Percentiles rank a stretch among this genome's conserved stretches.
These are phyloP conservation scores for Saprolegnia diclina DNA, from an alignment of 352 stramenopile species.

Conservation along the genomic window DNA sequence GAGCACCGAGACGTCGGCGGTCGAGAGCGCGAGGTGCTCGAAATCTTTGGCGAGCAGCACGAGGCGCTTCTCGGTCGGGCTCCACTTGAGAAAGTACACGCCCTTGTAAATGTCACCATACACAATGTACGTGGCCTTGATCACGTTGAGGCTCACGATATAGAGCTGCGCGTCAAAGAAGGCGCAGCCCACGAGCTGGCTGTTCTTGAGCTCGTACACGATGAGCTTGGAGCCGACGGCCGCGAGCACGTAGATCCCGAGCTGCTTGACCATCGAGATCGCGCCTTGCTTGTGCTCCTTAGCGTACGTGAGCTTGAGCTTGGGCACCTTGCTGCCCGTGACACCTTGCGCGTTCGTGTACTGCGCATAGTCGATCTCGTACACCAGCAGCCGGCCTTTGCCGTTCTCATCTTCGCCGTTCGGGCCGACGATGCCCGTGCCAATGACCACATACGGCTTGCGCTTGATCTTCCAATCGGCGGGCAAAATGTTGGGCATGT, in stretches of 20 bases:
- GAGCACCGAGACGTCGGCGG: conserved; percentile 79
- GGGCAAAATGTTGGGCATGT: conserved; percentile 55
- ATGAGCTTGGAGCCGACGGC: conserved; percentile 84
- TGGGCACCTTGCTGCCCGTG: conserved; percentile 74
- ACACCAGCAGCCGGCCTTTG: conserved; percentile 71
- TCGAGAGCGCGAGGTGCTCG: conserved; percentile 65
- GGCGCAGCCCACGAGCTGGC: conserved; percentile 76
- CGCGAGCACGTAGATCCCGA: conserved; percentile 77
- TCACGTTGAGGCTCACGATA: conserved; percentile 74
- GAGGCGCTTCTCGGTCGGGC: conserved; percentile 73
- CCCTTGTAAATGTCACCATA: conserved; percentile 87
- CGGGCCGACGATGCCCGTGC: conserved; percentile 73
- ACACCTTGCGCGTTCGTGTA: conserved; percentile 71
- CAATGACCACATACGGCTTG: conserved; percentile 74
- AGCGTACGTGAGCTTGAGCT: conserved; percentile 75
- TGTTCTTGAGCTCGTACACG: conserved; percentile 85
- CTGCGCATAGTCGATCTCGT: conserved; percentile 85
- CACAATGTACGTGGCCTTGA: conserved; percentile 78
- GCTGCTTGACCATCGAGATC: conserved; percentile 67
- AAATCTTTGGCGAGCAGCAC: conserved; percentile 82
- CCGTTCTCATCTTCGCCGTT: conserved; percentile 85
- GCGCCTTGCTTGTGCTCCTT: conserved; percentile 82
- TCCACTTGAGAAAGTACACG: conserved; percentile 83
- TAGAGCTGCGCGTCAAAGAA: conserved; percentile 87
- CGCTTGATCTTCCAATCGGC: conserved; percentile 72